phyloP scores from a whole-genome alignment of 345 rosid species.

The Passiflora organensis region DNA sequence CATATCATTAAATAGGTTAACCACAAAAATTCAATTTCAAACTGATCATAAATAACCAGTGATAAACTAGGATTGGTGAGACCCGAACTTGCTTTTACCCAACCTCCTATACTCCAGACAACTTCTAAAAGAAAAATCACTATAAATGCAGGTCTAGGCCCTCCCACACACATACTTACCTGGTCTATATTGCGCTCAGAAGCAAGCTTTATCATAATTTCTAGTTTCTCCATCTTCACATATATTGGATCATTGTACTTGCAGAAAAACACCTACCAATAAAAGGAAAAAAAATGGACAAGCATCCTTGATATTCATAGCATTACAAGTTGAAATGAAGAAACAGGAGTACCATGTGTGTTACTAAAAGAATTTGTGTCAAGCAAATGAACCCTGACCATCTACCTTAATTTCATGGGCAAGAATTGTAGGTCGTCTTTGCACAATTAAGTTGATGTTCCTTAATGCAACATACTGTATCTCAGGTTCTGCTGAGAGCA shows the following conservation, averaged over 20 bases:
- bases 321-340: slow-evolving; percentile 1
- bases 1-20: no score
- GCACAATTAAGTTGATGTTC: slow-evolving; percentile 93
- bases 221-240: slow-evolving; percentile 99
- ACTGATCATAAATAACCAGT: no score
- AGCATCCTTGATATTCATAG: slow-evolving; percentile 6
- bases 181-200: slow-evolving; percentile 98
- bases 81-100: no score
- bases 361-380: background rate
- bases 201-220: slow-evolving; percentile 99
- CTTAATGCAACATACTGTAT: slow-evolving; percentile 98
- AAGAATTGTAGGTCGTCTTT: slow-evolving; percentile 90
- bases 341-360: background rate
- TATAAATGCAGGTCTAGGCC: no score
- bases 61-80: no score
- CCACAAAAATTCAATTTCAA: no score
- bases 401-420: slow-evolving; percentile 99
- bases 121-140: no score
- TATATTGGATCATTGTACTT: slow-evolving; percentile 99
- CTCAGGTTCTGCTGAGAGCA: slow-evolving; percentile 98
- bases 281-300: no score
- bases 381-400: slow-evolving; percentile 14
- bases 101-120: no score
- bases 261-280: slow-evolving; percentile 97
- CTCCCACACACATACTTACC: slow-evolving; percentile 33